Conservation (phyloP, 768 basidiomycete species). For the Coprinopsis strossmayeri region DNA sequence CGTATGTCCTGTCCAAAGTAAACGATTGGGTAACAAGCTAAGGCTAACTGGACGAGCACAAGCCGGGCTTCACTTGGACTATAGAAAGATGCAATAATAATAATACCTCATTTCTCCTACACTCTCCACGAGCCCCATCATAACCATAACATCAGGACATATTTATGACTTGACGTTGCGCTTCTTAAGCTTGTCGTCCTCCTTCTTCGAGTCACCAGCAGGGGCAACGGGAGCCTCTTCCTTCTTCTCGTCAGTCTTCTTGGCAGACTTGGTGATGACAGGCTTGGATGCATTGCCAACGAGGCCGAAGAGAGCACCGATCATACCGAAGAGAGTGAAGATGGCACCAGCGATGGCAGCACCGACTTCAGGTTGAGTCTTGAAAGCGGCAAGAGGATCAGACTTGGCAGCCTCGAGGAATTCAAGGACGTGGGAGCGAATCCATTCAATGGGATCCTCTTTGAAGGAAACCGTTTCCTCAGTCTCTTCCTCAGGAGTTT, state of each 20-base stretch:
- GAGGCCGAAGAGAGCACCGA: constrained; percentile 74
- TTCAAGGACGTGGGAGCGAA: constrained; percentile 67
- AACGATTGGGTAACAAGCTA: neutral
- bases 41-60: too few relatives aligned
- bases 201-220: constrained; percentile 70
- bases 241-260: constrained; percentile 76
- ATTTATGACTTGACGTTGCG: constrained; percentile 32
- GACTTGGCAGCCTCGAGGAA: constrained; percentile 76
- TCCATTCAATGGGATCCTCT: constrained; percentile 72
- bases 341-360: constrained; percentile 66
- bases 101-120: neutral
- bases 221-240: constrained; percentile 62
- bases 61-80: neutral
- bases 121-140: constrained; percentile 4
- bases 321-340: constrained; percentile 79
- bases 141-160: constrained; percentile 5
- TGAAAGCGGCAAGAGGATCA: constrained; percentile 79
- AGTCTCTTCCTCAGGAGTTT: constrained; percentile 41
- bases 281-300: constrained; percentile 71
- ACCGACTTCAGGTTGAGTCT: constrained; percentile 83
- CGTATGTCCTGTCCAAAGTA: constrained; percentile 2
- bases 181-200: constrained; percentile 66
- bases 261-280: constrained; percentile 65
- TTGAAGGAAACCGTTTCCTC: constrained; percentile 45
- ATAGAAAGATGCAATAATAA: constrained; percentile 3